Evolutionary conservation across 1,139 yeast genomes (phyloP).

Genomic region (Saccharomycopsis hybrid): DNA sequence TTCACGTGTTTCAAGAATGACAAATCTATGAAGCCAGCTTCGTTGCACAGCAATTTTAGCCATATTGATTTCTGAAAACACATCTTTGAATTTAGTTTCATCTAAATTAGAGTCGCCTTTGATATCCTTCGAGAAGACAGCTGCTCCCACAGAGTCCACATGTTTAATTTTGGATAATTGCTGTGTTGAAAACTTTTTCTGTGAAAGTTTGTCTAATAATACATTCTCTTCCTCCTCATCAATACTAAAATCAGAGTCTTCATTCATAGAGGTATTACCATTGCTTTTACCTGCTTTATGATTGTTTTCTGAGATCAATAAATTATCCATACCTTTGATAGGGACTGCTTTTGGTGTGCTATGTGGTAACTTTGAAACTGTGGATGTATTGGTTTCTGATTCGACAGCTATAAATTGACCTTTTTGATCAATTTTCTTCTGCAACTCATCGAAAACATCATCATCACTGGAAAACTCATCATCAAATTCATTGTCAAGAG

Average conservation of each 20-base stretch:
- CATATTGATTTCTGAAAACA: conserved; percentile 24
- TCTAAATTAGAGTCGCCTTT: conserved; percentile 22
- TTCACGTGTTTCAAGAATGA: conserved; percentile 34
- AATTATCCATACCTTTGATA: no score
- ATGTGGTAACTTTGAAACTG: background rate
- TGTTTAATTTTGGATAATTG: conserved; percentile 19
- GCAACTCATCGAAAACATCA: conserved; percentile 7
- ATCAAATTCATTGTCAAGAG: background rate
- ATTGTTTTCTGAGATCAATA: no score
- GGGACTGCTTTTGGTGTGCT: background rate
- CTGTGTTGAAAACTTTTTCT: conserved; percentile 9
- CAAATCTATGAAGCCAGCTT: conserved; percentile 44
- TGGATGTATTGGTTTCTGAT: background rate
- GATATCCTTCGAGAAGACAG: conserved; percentile 31
- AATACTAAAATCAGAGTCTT: background rate
- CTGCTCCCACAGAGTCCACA: conserved; percentile 29
- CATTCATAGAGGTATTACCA: background rate
- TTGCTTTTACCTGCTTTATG: background rate
- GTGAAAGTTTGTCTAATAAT: background rate
- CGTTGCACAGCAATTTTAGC: conserved; percentile 43
- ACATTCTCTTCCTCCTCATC: conserved; percentile 7
- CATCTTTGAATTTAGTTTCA: background rate
- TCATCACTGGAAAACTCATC: conserved; percentile 16
- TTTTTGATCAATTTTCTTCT: conserved; percentile 25
- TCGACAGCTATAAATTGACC: conserved; percentile 24